These are phyloP conservation scores for Elsinoe batatas DNA, from an alignment of 2,329 filamentous ascomycete species.

Conservation along the genomic window DNA sequence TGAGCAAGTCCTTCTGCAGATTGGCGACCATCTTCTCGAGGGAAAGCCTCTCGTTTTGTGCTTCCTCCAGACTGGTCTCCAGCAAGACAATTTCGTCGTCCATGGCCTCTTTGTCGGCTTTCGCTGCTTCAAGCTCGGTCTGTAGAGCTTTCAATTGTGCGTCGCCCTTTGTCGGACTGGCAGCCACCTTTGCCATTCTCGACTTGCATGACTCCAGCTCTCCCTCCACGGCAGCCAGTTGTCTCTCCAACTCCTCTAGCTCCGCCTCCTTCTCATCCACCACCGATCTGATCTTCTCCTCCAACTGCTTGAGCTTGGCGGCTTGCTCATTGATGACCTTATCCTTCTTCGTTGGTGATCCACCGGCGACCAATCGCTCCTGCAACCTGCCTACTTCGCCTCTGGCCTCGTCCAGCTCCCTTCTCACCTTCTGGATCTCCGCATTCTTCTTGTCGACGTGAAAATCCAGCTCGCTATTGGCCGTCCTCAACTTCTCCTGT, in stretches of 20 bases:
- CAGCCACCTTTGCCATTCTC: constrained; percentile 15
- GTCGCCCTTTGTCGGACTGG: constrained; percentile 15
- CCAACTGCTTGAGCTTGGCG: constrained; percentile 25
- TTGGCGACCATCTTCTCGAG: constrained; percentile 48
- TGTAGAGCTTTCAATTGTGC: constrained; percentile 15
- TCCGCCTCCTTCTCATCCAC: constrained; percentile 29
- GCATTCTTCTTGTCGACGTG: constrained; percentile 35
- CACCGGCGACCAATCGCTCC: constrained; percentile 25
- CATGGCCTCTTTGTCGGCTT: constrained; percentile 36
- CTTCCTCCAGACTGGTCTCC: constrained; percentile 34
- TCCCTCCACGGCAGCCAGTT: constrained; percentile 24
- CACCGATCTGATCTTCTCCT: constrained; percentile 25
- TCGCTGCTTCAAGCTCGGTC: constrained; percentile 35
- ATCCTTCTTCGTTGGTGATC: constrained; percentile 31
- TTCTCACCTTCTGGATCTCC: constrained; percentile 29
- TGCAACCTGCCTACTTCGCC: constrained; percentile 27
- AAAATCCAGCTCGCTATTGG: constrained; percentile 27
- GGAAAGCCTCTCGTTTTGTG: constrained; percentile 42
- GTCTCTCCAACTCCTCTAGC: constrained; percentile 27
- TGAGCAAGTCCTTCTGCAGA: constrained; percentile 27
- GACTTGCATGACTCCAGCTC: constrained; percentile 26
- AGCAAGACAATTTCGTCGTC: constrained; percentile 47
- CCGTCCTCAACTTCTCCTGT: constrained; percentile 40
- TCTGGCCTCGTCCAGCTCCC: constrained; percentile 26
- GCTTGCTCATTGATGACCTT: constrained; percentile 28